These are phyloP conservation scores for Phytomonas sp. DNA, from an alignment of 208 protist species.

Conservation along the genomic window DNA sequence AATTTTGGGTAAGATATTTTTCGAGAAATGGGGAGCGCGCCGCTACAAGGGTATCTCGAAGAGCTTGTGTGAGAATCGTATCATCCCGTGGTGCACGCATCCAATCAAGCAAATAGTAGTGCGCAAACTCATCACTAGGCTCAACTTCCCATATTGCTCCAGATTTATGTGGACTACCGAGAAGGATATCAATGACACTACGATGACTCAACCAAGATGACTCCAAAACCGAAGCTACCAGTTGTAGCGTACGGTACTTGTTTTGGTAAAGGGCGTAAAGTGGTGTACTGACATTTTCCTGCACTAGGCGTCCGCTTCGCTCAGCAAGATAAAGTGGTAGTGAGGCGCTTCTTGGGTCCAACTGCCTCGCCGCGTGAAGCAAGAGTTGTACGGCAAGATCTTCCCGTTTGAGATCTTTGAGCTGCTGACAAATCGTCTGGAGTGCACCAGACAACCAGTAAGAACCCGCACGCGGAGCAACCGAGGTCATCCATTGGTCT, in stretches of 20 bases:
- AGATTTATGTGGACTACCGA: slow-evolving; percentile 62
- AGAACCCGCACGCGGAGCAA: slow-evolving; percentile 44
- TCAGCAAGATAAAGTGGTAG: slow-evolving; percentile 52
- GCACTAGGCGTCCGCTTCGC: slow-evolving; percentile 13
- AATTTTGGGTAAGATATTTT: slow-evolving; percentile 60
- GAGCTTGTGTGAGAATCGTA: slow-evolving; percentile 25
- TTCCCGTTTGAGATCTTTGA: slow-evolving; percentile 57
- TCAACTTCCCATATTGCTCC: slow-evolving; percentile 84
- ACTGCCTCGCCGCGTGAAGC: slow-evolving; percentile 74
- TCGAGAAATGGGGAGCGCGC: slow-evolving; percentile 63
- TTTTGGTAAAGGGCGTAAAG: slow-evolving; percentile 34
- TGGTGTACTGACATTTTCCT: neutral
- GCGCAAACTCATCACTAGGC: slow-evolving; percentile 73
- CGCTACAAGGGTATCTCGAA: slow-evolving; percentile 61
- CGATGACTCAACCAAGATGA: slow-evolving; percentile 71
- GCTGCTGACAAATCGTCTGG: slow-evolving; percentile 63
- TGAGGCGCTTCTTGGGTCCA: slow-evolving; percentile 58
- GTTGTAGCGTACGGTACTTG: slow-evolving; percentile 51
- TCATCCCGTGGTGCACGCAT: slow-evolving; percentile 63
- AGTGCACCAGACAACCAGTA: slow-evolving; percentile 78
- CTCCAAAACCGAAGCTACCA: slow-evolving; percentile 46
- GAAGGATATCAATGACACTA: slow-evolving; percentile 64
- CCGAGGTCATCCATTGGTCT: slow-evolving; percentile 48
- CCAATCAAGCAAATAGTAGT: slow-evolving; percentile 85
- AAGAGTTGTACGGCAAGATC: slow-evolving; percentile 65